Conservation (phyloP, 306 rosid species). For the Lathyrus sativus region DNA sequence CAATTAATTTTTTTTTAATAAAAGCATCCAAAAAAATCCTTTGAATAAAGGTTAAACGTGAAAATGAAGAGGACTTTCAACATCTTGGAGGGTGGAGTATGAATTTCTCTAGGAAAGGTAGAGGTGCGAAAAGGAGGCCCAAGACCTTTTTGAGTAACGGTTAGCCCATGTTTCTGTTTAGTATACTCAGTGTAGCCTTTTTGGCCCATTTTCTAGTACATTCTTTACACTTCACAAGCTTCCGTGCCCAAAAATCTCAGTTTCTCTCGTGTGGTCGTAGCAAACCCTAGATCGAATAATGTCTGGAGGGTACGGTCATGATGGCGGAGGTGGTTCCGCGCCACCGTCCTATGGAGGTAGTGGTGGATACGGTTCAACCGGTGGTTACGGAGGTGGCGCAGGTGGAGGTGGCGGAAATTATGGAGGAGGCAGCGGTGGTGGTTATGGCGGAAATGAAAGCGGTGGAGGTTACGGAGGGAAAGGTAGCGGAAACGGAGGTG, state of each 20-base stretch:
- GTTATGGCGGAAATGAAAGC: constrained; percentile 38
- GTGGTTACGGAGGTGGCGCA: constrained; percentile 56
- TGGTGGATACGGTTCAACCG: constrained; percentile 50
- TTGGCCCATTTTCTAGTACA: constrained; percentile 4
- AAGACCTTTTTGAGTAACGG: background rate
- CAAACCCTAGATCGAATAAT: constrained; percentile 62
- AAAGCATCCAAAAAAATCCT: too few species aligned
- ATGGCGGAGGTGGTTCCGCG: constrained; percentile 64
- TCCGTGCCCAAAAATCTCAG: constrained; percentile 21
- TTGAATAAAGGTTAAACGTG: too few species aligned
- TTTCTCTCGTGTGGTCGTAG: constrained; percentile 35
- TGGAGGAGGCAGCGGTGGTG: constrained; percentile 44
- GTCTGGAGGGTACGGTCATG: constrained; percentile 95
- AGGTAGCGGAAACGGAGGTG: constrained; percentile 42
- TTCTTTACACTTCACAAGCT: constrained; percentile 16
- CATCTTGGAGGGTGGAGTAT: too few species aligned
- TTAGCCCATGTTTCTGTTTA: background rate
- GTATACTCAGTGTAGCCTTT: background rate
- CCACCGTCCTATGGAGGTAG: constrained; percentile 71
- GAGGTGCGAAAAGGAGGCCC: background rate
- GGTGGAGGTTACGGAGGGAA: constrained; percentile 49
- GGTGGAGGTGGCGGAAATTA: constrained; percentile 41
- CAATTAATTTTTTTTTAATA: too few species aligned
- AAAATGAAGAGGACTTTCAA: too few species aligned
- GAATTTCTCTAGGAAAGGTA: background rate